Percentiles rank a stretch among this genome's conserved stretches.
Evolutionary conservation across 495 filamentous ascomycete species (phyloP).

Genomic region (Penicillium canariense): DNA sequence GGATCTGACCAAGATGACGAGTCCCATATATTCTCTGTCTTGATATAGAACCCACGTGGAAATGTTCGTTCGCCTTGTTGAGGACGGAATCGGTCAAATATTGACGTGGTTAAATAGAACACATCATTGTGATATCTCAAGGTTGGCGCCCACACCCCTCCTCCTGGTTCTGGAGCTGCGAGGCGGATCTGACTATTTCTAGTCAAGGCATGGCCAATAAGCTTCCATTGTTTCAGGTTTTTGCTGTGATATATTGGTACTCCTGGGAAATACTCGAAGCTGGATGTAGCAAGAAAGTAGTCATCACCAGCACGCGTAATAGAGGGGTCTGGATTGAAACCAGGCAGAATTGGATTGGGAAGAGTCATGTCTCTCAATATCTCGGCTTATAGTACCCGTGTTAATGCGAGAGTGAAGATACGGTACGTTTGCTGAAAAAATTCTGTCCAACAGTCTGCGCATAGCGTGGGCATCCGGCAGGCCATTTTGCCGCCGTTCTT

Average conservation of each 20-base stretch:
- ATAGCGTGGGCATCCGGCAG: no score
- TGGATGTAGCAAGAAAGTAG: background rate
- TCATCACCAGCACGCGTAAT: background rate
- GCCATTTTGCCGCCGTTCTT: no score
- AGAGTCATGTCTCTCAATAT: no score
- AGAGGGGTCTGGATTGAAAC: background rate
- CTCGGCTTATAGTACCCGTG: no score
- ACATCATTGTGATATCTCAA: background rate
- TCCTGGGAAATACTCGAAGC: background rate
- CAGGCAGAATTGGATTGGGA: background rate
- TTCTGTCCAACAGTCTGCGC: no score
- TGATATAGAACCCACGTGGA: background rate
- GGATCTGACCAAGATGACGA: background rate
- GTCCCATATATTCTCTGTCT: background rate
- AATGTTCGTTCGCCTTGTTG: no score
- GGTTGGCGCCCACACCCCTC: background rate
- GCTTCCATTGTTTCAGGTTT: background rate
- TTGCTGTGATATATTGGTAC: background rate
- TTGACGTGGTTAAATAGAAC: background rate
- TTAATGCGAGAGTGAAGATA: no score
- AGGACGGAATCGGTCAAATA: background rate
- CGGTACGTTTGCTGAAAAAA: no score
- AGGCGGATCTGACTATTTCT: background rate
- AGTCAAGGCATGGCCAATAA: background rate
- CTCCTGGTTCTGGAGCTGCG: background rate